Evolutionary conservation across 495 filamentous ascomycete genomes (phyloP), one percentile per base, ranked within the genome.

Genomic region (Neurospora sp.): DNA sequence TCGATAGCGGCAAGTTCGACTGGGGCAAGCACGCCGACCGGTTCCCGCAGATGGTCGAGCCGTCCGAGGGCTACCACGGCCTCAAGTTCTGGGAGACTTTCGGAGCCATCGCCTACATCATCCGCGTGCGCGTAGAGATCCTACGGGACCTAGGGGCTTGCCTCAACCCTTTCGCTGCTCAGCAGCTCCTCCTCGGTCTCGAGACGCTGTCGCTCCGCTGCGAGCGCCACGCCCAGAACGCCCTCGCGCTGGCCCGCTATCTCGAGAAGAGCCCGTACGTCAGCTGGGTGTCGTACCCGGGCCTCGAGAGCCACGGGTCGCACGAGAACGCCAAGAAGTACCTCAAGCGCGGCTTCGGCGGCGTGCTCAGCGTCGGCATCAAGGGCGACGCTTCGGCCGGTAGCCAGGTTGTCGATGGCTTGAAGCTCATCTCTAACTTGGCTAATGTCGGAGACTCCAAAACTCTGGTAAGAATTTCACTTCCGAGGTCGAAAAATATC

Each of bases 41-140:
- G 1, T 99, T 98, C 88, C 96, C 96, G 3, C 93, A 98, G 82
- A 93, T 99, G 83, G 90, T 92, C 62, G 93, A 99, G 83, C 96
- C 96, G 4, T 89, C 92, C 0, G 92, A 93, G 74, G 95, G 96
- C 20, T 99, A 98, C 84, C 96, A 98, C 82, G 96, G 96, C 6
- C 87, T 99, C 72, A 96, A 95, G 80, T 98, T 98, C 88, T 97
- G 91, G 91, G 96, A 98, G 77, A 96, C 94, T 0, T 98, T 98
- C 77, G 96, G 96, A 4, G 82, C 89, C 35, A 89, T 96, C 77
- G 88, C 93, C 23, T 98, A 92, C 78, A 91, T 91, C 60, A 93
- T 97, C 78, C 89, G 93, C 7, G 88, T 92, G 31, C 90, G 93
- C 23, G 85, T 86, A 49, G 85, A 98, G 86, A 91, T 97, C 73